Percentiles rank a stretch among this genome's conserved stretches.
Evolutionary conservation across 805 yeast species (phyloP).

Genomic region (Starmerella apicola): DNA sequence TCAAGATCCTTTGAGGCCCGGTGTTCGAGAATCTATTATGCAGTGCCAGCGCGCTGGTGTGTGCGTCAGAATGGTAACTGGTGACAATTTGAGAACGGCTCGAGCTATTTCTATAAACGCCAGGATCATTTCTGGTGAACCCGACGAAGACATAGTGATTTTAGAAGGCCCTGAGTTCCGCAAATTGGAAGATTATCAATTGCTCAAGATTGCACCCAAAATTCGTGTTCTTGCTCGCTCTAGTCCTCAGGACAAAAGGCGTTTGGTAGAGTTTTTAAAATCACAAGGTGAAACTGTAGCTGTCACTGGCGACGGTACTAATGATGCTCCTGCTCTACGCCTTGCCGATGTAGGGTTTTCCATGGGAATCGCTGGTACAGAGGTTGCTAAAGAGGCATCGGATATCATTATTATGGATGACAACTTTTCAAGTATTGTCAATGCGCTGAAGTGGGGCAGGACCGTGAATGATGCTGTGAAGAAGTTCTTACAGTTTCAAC

Average conservation of each 20-base stretch:
- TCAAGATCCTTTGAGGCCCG: slow-evolving; percentile 85
- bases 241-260: slow-evolving; percentile 87
- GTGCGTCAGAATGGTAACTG: slow-evolving; percentile 94
- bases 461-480: slow-evolving; percentile 90
- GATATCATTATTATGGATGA: slow-evolving; percentile 88
- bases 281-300: slow-evolving; percentile 88
- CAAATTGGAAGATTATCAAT: slow-evolving; percentile 43
- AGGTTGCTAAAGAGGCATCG: slow-evolving; percentile 96
- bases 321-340: slow-evolving; percentile 95
- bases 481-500: slow-evolving; percentile 90
- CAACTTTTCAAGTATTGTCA: slow-evolving; percentile 86
- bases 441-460: slow-evolving; percentile 97
- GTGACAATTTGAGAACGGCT: slow-evolving; percentile 88
- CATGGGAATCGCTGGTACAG: slow-evolving; percentile 98
- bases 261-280: slow-evolving; percentile 70
- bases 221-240: slow-evolving; percentile 84
- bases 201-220: slow-evolving; percentile 52
- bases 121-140: slow-evolving; percentile 45
- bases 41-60: slow-evolving; percentile 89
- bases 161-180: slow-evolving; percentile 94
- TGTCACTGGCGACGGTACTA: slow-evolving; percentile 98
- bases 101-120: slow-evolving; percentile 80
- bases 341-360: slow-evolving; percentile 97
- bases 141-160: slow-evolving; percentile 43
- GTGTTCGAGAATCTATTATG: slow-evolving; percentile 78